Percentiles rank a stretch among this genome's conserved stretches.
These are phyloP conservation scores for Barbarea vulgaris DNA, from an alignment of 345 rosid genomes.

Conservation along the genomic window DNA sequence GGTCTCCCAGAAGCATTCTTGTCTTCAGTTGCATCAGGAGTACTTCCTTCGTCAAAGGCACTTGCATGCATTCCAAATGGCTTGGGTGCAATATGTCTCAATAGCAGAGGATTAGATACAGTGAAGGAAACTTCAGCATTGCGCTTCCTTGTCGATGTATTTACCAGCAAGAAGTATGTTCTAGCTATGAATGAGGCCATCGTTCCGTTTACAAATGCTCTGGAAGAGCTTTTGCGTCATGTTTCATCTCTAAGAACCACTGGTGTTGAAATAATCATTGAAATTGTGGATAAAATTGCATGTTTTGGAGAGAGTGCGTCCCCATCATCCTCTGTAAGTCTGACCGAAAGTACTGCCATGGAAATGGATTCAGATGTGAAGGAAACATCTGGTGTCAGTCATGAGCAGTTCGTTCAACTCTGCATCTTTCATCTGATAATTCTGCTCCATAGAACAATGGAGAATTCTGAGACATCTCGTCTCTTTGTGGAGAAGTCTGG, in stretches of 20 bases:
- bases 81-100: constrained; percentile 93
- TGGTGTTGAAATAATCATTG: constrained; percentile 91
- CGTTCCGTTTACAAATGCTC: constrained; percentile 92
- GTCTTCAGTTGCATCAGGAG: constrained; percentile 78
- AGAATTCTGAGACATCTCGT: constrained; percentile 89
- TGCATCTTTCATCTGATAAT: constrained; percentile 94
- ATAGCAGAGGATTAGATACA: constrained; percentile 84
- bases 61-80: constrained; percentile 95
- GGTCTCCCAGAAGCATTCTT: constrained; percentile 94
- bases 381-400: constrained; percentile 61
- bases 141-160: constrained; percentile 77
- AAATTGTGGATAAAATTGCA: constrained; percentile 80
- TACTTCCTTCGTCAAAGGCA: constrained; percentile 93
- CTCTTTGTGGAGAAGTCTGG: constrained; percentile 96
- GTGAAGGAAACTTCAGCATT: constrained; percentile 85
- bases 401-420: constrained; percentile 85
- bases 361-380: constrained; percentile 83
- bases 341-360: constrained; percentile 66
- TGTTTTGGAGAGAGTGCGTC: constrained; percentile 54
- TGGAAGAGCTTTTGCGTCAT: constrained; percentile 95
- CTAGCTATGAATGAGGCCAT: constrained; percentile 91
- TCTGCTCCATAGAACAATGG: constrained; percentile 91
- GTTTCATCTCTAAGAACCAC: constrained; percentile 76
- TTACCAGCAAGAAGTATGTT: constrained; percentile 87
- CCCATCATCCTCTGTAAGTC: constrained; percentile 55